Conservation (phyloP, 371 early-diverging fungal genomes). For the Mortierella sp. region DNA sequence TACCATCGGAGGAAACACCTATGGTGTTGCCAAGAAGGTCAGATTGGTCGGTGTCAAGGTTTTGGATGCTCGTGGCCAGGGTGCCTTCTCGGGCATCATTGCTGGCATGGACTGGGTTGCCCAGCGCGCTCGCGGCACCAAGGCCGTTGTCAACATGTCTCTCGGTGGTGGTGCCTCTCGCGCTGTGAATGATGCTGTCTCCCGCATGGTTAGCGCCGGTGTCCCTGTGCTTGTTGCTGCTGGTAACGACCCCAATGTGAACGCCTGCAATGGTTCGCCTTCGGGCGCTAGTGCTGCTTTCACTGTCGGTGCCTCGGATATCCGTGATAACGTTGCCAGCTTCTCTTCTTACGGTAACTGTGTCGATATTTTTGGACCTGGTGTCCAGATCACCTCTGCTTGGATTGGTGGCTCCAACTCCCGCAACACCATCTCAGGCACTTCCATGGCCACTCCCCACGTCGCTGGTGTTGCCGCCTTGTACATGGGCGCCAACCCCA, state of each 20-base stretch:
- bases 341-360: conserved; percentile 64
- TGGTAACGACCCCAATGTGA: conserved; percentile 81
- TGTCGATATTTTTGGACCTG: conserved; percentile 50
- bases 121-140: conserved; percentile 52
- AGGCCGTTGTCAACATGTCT: conserved; percentile 71
- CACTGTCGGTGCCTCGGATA: conserved; percentile 86
- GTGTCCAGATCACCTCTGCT: conserved; percentile 41
- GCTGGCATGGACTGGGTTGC: conserved; percentile 78
- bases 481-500: conserved; percentile 2
- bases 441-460: conserved; percentile 83
- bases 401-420: conserved; percentile 19
- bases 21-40: conserved; percentile 92
- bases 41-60: conserved; percentile 89
- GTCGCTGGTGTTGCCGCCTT: conserved; percentile 77
- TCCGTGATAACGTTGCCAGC: conserved; percentile 68
- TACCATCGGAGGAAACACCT: conserved; percentile 76
- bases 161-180: conserved; percentile 75
- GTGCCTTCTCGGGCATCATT: conserved; percentile 73
- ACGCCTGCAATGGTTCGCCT: conserved; percentile 87
- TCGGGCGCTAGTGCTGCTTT: conserved; percentile 77
- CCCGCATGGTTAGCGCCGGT: conserved; percentile 56
- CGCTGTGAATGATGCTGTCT: conserved; percentile 74
- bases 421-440: conserved; percentile 51
- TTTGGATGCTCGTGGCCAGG: conserved; percentile 70
- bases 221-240: conserved; percentile 78